phyloP scores from a whole-genome alignment of 441 rosid species.

The Erysimum pusillum region DNA sequence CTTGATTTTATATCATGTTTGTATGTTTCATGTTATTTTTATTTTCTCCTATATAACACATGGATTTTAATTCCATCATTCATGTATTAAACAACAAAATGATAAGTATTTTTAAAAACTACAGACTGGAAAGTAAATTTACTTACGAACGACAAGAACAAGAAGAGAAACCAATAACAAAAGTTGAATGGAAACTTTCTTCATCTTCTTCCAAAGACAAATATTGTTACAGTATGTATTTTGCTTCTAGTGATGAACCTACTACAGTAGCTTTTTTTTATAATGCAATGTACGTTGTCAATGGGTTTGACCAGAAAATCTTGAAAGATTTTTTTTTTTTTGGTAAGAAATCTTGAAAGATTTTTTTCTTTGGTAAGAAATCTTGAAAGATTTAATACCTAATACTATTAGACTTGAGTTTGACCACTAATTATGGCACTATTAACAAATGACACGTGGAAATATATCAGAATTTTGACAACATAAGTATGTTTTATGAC shows the following conservation, averaged over 20 bases:
- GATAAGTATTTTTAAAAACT: constrained; percentile 1
- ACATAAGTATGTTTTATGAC: too few relatives aligned
- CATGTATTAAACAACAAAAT: not conserved
- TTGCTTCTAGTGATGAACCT: constrained; percentile 1
- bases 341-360: too few relatives aligned
- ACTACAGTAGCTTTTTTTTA: not conserved
- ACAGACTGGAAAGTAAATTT: not conserved
- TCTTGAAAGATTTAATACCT: too few relatives aligned
- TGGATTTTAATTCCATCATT: not conserved
- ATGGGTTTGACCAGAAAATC: not conserved
- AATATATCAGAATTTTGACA: too few relatives aligned
- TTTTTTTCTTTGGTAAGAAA: too few relatives aligned
- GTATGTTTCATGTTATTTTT: not conserved
- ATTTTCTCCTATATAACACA: not conserved
- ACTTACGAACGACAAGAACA: constrained; percentile 33
- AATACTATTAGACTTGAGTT: too few relatives aligned
- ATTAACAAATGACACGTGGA: too few relatives aligned
- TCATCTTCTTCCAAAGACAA: constrained; percentile 17
- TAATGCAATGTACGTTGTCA: not conserved
- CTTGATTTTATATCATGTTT: too few relatives aligned
- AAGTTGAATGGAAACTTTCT: constrained; percentile 27
- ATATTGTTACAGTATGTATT: not conserved
- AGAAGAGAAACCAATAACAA: constrained; percentile 36
- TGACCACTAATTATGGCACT: too few relatives aligned
- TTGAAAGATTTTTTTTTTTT: too few relatives aligned